Evolutionary conservation across 2,329 filamentous ascomycete species (phyloP).

Genomic region (Ophiostoma sp.): DNA sequence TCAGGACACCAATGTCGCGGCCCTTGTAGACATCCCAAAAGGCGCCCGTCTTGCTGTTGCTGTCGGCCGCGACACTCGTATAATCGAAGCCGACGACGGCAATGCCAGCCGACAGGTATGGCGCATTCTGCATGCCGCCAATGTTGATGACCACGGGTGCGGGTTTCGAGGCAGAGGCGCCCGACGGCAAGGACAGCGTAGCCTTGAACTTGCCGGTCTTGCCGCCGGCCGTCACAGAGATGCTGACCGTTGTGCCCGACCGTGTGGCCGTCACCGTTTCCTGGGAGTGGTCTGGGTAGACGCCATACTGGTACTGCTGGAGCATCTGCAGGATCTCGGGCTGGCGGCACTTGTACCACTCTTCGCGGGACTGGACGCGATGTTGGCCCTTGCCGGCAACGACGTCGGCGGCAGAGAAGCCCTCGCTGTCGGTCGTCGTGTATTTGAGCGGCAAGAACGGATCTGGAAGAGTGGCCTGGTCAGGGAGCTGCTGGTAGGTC

Average conservation of each 20-base stretch:
- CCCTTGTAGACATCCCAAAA: constrained; percentile 53
- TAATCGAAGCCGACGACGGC: constrained; percentile 54
- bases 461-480: not conserved
- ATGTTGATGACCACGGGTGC: constrained; percentile 53
- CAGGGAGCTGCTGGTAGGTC: not conserved
- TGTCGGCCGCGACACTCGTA: constrained; percentile 49
- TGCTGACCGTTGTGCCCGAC: constrained; percentile 46
- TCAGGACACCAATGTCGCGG: constrained; percentile 51
- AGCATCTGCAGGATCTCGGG: constrained; percentile 52
- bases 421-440: constrained; percentile 34
- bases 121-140: constrained; percentile 50
- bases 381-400: constrained; percentile 44
- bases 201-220: constrained; percentile 49
- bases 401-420: constrained; percentile 36
- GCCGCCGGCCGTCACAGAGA: constrained; percentile 45
- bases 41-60: constrained; percentile 50
- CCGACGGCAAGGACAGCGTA: constrained; percentile 44
- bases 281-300: constrained; percentile 50
- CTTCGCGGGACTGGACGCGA: constrained; percentile 46
- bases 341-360: constrained; percentile 51
- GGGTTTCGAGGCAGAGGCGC: constrained; percentile 36
- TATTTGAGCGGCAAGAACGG: not conserved
- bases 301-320: constrained; percentile 54
- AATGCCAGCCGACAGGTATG: constrained; percentile 49
- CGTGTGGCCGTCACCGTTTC: constrained; percentile 51